Percentiles rank a stretch among this genome's conserved stretches.
Evolutionary conservation across 495 filamentous ascomycete species (phyloP).

Genomic region (Aspergillus affinis): DNA sequence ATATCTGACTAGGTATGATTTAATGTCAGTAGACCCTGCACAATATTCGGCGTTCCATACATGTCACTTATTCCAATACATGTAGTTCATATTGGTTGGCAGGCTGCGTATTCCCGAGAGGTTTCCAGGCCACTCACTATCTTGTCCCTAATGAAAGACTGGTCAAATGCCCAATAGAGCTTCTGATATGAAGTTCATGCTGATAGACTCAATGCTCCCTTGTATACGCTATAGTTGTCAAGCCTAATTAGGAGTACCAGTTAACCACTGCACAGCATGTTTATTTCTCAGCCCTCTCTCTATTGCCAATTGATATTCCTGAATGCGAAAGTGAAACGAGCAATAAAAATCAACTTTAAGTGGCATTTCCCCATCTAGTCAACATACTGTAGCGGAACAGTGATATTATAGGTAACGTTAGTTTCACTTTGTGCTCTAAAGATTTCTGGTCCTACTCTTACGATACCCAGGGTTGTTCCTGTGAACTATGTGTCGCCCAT

Average conservation of each 20-base stretch:
- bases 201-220: constrained; percentile 2
- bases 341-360: constrained; percentile 7
- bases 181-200: neutral
- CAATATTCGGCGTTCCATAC: constrained; percentile 1
- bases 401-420: constrained; percentile 1
- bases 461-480: constrained; percentile 1
- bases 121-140: neutral
- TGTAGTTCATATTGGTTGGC: constrained; percentile 5
- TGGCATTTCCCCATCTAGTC: constrained; percentile 5
- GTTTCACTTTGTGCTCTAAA: constrained; percentile 1
- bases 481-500: constrained; percentile 2
- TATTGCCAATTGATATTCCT: constrained; percentile 1
- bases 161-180: constrained; percentile 2
- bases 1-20: constrained; percentile 4
- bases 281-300: constrained; percentile 3
- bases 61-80: neutral
- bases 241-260: constrained; percentile 1
- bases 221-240: neutral
- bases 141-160: constrained; percentile 1
- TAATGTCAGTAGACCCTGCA: constrained; percentile 1
- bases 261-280: constrained; percentile 1
- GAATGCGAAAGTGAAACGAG: constrained; percentile 3
- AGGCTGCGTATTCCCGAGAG: constrained; percentile 2
- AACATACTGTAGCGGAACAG: constrained; percentile 2
- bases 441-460: constrained; percentile 5